Conservation (phyloP, 768 basidiomycete species). For the Podaxis carcinomalis region DNA sequence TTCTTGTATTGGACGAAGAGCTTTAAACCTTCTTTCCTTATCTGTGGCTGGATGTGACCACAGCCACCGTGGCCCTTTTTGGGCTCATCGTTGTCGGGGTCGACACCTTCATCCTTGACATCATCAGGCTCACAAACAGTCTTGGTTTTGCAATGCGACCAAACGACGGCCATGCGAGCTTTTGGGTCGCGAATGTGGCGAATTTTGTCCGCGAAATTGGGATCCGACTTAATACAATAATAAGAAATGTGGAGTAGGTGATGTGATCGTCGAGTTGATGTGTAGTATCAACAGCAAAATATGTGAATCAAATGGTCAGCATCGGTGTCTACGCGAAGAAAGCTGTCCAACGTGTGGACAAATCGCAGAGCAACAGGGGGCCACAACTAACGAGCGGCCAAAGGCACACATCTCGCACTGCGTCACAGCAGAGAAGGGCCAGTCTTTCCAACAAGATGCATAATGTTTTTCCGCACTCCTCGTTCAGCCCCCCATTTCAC, state of each 20-base stretch:
- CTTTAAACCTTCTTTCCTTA: constrained; percentile 94
- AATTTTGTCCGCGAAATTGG: constrained; percentile 81
- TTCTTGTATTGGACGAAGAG: constrained; percentile 94
- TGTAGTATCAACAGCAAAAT: constrained; percentile 31
- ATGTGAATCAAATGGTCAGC: constrained; percentile 68
- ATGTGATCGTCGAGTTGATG: constrained; percentile 21
- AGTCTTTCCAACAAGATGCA: constrained; percentile 42
- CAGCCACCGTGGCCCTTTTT: constrained; percentile 97
- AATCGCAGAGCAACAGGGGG: constrained; percentile 46
- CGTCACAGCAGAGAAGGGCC: constrained; percentile 66
- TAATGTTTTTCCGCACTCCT: constrained; percentile 72
- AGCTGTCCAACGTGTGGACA: constrained; percentile 18
- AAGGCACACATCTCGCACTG: constrained; percentile 52
- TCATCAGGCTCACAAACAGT: constrained; percentile 88
- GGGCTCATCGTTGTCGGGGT: constrained; percentile 61
- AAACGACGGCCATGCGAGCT: constrained; percentile 81
- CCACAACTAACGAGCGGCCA: constrained; percentile 51
- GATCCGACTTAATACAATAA: constrained; percentile 64
- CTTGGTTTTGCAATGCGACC: constrained; percentile 84
- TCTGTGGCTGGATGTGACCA: constrained; percentile 84
- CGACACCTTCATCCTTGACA: constrained; percentile 79
- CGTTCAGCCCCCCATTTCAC: constrained; percentile 99
- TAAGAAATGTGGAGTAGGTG: constrained; percentile 17
- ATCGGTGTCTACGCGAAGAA: constrained; percentile 34
- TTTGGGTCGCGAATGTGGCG: constrained; percentile 85